Conservation (phyloP, 2,329 filamentous ascomycete species). For the Colletotrichum navitas region DNA sequence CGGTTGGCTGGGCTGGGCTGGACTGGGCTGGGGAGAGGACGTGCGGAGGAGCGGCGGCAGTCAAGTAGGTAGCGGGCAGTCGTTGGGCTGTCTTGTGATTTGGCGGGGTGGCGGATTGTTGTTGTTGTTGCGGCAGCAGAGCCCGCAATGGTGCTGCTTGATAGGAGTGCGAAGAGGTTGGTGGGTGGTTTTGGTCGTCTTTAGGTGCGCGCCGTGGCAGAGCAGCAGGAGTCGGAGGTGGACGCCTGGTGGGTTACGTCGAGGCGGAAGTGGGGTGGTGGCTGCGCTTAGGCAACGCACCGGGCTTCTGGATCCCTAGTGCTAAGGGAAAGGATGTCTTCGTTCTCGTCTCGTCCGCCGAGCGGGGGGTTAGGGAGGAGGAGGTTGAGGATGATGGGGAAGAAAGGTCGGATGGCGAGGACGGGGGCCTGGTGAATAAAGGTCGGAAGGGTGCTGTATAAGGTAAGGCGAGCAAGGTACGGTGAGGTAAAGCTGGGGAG, state of each 20-base stretch:
- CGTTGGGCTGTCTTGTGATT: slow-evolving; percentile 39
- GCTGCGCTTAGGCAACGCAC: slow-evolving; percentile 41
- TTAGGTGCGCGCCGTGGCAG: slow-evolving; percentile 40
- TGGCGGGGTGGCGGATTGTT: slow-evolving; percentile 38
- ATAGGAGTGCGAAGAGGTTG: slow-evolving; percentile 36
- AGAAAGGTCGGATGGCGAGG: slow-evolving; percentile 27
- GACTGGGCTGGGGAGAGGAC: slow-evolving; percentile 16
- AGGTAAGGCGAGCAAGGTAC: slow-evolving; percentile 31
- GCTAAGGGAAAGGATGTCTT: slow-evolving; percentile 31
- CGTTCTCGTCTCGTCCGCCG: slow-evolving; percentile 22
- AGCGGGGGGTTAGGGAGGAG: slow-evolving; percentile 20
- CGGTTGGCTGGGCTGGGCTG: slow-evolving; percentile 13
- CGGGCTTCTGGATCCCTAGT: slow-evolving; percentile 40
- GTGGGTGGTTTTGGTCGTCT: slow-evolving; percentile 36
- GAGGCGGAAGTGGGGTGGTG: slow-evolving; percentile 40
- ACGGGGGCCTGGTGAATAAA: slow-evolving; percentile 14
- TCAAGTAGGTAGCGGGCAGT: slow-evolving; percentile 25
- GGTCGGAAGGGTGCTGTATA: slow-evolving; percentile 10
- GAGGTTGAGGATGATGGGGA: slow-evolving; percentile 17
- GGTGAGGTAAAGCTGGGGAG: slow-evolving; percentile 13
- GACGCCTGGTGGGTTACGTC: slow-evolving; percentile 29
- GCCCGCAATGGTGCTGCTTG: slow-evolving; percentile 18
- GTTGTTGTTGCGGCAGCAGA: slow-evolving; percentile 29
- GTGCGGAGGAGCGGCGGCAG: slow-evolving; percentile 15
- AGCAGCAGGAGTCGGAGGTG: slow-evolving; percentile 29